These are phyloP conservation scores for Auriscalpium orientale DNA, from an alignment of 768 basidiomycete species.

Conservation along the genomic window DNA sequence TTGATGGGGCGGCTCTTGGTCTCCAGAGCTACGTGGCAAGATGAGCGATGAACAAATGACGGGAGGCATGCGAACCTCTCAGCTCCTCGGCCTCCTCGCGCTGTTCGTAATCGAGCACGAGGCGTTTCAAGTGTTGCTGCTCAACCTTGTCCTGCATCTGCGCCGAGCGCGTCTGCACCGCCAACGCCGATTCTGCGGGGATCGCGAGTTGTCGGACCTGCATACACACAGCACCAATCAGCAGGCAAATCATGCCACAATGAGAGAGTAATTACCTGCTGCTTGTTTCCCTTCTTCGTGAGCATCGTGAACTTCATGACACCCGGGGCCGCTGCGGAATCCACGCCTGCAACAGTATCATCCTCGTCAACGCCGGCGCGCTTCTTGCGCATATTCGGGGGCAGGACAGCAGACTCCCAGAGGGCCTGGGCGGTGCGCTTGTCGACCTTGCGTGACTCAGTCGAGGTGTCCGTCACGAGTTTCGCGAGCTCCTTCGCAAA, in stretches of 20 bases:
- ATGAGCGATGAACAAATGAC: not conserved
- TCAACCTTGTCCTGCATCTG: slow-evolving; percentile 94
- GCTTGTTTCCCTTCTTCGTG: slow-evolving; percentile 89
- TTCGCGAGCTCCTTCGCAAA: slow-evolving; percentile 95
- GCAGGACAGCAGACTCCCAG: slow-evolving; percentile 83
- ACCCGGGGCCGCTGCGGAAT: slow-evolving; percentile 21
- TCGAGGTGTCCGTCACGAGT: slow-evolving; percentile 82
- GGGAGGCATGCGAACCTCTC: slow-evolving; percentile 37
- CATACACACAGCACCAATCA: not conserved
- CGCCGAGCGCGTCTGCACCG: slow-evolving; percentile 83
- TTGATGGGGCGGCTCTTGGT: slow-evolving; percentile 65
- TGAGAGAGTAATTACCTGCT: slow-evolving; percentile 50
- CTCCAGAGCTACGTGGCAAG: slow-evolving; percentile 46
- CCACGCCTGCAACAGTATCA: slow-evolving; percentile 43
- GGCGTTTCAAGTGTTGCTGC: slow-evolving; percentile 93
- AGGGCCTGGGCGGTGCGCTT: slow-evolving; percentile 80
- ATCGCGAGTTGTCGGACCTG: slow-evolving; percentile 86
- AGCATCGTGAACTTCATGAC: slow-evolving; percentile 91
- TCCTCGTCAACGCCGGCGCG: slow-evolving; percentile 40
- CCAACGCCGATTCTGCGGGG: slow-evolving; percentile 80
- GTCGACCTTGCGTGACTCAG: slow-evolving; percentile 79
- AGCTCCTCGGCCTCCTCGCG: slow-evolving; percentile 81
- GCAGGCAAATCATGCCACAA: not conserved
- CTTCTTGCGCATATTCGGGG: slow-evolving; percentile 59
- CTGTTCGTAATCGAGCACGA: slow-evolving; percentile 88